phyloP scores from a whole-genome alignment of 805 yeast genomes.

The Ascoidea tarda region DNA sequence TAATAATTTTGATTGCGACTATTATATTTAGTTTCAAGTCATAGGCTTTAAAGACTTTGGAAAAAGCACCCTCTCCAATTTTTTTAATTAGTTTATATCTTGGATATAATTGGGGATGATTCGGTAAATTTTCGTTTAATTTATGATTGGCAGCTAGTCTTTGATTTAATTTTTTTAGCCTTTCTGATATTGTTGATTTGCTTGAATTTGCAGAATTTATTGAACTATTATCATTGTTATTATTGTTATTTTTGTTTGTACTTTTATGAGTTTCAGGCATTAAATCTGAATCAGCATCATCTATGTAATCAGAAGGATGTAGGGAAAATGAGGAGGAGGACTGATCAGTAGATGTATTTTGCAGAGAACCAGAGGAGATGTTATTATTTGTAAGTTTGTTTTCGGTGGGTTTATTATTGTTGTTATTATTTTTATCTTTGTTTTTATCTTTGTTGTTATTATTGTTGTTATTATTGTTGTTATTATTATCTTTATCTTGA shows the following conservation, averaged over 20 bases:
- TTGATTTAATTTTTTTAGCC: too few relatives aligned
- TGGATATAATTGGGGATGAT: constrained; percentile 15
- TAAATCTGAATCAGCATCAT: not conserved
- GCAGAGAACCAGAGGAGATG: too few relatives aligned
- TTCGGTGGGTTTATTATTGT: not conserved
- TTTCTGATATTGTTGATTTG: too few relatives aligned
- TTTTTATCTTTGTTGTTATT: too few relatives aligned
- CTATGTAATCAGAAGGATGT: not conserved
- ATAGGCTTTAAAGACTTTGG: constrained; percentile 64
- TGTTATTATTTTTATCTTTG: too few relatives aligned
- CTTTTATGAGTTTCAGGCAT: too few relatives aligned
- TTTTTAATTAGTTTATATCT: constrained; percentile 21
- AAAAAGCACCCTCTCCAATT: constrained; percentile 84
- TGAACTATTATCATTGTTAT: too few relatives aligned
- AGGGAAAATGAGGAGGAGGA: not conserved
- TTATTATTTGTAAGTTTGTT: not conserved
- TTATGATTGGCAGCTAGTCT: too few relatives aligned
- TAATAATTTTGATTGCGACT: constrained; percentile 68
- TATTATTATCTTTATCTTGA: not conserved
- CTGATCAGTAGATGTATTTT: too few relatives aligned
- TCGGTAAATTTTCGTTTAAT: not conserved
- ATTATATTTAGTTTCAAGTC: constrained; percentile 25
- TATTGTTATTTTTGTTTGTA: not conserved
- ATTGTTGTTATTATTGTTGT: too few relatives aligned
- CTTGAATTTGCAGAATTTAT: too few relatives aligned